These are phyloP conservation scores for Boletus tylopilopsis DNA, from an alignment of 768 basidiomycete genomes.

Conservation along the genomic window DNA sequence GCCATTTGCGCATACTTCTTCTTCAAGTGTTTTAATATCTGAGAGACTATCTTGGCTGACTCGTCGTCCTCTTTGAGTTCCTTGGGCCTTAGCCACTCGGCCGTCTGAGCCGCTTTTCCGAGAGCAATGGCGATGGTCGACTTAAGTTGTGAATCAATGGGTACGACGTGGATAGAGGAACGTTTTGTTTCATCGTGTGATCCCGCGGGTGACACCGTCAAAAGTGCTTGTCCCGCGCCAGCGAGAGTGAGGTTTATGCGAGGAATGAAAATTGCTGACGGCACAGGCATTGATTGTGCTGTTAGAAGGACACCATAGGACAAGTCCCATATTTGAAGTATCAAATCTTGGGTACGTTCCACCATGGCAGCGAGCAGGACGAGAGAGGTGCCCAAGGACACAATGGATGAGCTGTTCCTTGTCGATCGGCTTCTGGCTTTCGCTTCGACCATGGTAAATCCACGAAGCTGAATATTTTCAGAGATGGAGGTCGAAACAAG, in stretches of 20 bases:
- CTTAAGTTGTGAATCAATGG: slow-evolving; percentile 45
- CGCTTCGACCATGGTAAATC: slow-evolving; percentile 11
- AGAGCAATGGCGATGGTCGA: slow-evolving; percentile 66
- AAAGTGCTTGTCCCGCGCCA: slow-evolving; percentile 45
- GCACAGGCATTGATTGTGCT: slow-evolving; percentile 47
- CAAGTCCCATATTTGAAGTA: slow-evolving; percentile 64
- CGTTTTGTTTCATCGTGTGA: slow-evolving; percentile 21
- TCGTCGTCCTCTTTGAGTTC: slow-evolving; percentile 16
- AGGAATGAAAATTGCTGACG: slow-evolving; percentile 37
- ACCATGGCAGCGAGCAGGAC: slow-evolving; percentile 50
- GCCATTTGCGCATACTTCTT: slow-evolving; percentile 48
- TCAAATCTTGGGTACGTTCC: slow-evolving; percentile 37
- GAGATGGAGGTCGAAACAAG: slow-evolving; percentile 21
- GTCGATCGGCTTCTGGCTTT: slow-evolving; percentile 4
- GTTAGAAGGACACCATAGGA: slow-evolving; percentile 65
- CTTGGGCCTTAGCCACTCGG: slow-evolving; percentile 41
- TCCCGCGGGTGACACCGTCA: slow-evolving; percentile 43
- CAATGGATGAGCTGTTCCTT: slow-evolving; percentile 31
- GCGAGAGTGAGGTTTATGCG: slow-evolving; percentile 32
- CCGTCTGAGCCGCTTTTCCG: slow-evolving; percentile 44
- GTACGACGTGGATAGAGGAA: slow-evolving; percentile 58
- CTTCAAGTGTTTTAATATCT: slow-evolving; percentile 37
- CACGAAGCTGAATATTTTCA: slow-evolving; percentile 20
- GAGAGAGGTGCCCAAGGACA: slow-evolving; percentile 55
- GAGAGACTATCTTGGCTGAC: slow-evolving; percentile 33